Base-by-base conservation (phyloP, 805 yeast genomes). In the Starmerella sp. region DNA sequence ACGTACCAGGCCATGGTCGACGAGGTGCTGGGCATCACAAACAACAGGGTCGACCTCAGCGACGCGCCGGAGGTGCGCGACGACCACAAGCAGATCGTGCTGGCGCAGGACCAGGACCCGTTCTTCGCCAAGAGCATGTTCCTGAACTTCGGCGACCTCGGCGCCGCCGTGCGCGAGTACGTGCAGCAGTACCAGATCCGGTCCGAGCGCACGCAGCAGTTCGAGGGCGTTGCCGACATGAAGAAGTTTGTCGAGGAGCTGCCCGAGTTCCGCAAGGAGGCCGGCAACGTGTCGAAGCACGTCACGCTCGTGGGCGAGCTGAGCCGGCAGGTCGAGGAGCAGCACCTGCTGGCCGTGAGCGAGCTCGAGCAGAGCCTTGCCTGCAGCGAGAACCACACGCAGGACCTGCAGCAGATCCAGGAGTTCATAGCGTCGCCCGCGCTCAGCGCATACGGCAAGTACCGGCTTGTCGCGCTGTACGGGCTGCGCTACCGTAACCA, bases 1-100 rank as follows among this genome's bases (percentile, higher is more conserved):
- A 90, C 98, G 1, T 93, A 88, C 69, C 97, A 91, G 66, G 86
- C 96, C 2, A 91, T 93, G 97, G 87, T 93, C 15, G 95, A 91
- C 67, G 97, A 95, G 67, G 76, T 89, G 28, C 73, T 93, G 34
- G 95, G 91, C 2, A 86, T 93, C 56, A 72, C 75, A 36, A 84
- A 88, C 65, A 91, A 93, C 62, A 78, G 90, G 2, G 95, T 88
- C 4, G 84, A 81, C 61, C 67, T 90, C 37, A 73, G 82, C 0
- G 63, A 69, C 1, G 75, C 79, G 1, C 78, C 84, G 1, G 80
- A 77, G 60, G 71, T 81, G 56, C 69, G 81, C 58, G 69, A 77
- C n/a, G 86, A 82, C 43, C 69, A 83, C 57, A 69, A 73, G 54
- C 83, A 83, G 54, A 78, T 84, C n/a, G 84, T 78, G 32, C 76